Evolutionary conservation across 805 yeast genomes (phyloP).

Genomic region (Wickerhamiella dianesei): DNA sequence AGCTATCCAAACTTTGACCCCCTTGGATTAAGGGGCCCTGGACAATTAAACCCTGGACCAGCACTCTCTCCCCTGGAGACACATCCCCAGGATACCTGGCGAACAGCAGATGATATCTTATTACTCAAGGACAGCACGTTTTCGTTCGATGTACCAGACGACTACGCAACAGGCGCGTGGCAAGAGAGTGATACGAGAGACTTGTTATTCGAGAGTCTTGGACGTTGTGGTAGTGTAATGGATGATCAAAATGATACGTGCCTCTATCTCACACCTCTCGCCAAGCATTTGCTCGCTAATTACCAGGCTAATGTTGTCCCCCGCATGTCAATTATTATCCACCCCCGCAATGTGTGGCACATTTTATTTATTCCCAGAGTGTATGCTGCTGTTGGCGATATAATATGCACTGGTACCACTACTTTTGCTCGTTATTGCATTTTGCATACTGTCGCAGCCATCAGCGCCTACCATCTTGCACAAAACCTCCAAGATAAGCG

Average conservation of each 20-base stretch:
- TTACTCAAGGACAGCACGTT: neutral
- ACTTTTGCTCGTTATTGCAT: conserved; percentile 65
- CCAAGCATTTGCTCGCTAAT: conserved; percentile 57
- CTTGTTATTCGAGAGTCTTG: neutral
- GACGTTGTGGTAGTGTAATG: neutral
- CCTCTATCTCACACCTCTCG: conserved; percentile 32
- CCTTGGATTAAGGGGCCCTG: neutral
- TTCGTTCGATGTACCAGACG: neutral
- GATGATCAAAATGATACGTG: neutral
- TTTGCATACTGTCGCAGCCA: conserved; percentile 66
- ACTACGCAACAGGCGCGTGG: conserved; percentile 3
- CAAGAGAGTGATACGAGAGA: neutral
- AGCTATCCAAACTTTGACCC: neutral
- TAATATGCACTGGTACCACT: conserved; percentile 58
- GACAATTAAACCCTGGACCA: neutral
- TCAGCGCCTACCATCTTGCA: conserved; percentile 67
- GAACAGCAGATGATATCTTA: neutral
- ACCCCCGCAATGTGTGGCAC: conserved; percentile 76
- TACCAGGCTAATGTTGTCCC: conserved; percentile 72
- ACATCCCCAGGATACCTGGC: neutral
- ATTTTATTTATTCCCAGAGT: conserved; percentile 75
- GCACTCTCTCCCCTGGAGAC: too few species aligned
- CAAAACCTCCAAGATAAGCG: conserved; percentile 37
- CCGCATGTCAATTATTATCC: conserved; percentile 55
- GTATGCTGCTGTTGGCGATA: conserved; percentile 66